Percentiles rank a stretch among this genome's conserved stretches.
phyloP scores from a whole-genome alignment of 2,329 filamentous ascomycete species.

The Phialophora verrucosa region DNA sequence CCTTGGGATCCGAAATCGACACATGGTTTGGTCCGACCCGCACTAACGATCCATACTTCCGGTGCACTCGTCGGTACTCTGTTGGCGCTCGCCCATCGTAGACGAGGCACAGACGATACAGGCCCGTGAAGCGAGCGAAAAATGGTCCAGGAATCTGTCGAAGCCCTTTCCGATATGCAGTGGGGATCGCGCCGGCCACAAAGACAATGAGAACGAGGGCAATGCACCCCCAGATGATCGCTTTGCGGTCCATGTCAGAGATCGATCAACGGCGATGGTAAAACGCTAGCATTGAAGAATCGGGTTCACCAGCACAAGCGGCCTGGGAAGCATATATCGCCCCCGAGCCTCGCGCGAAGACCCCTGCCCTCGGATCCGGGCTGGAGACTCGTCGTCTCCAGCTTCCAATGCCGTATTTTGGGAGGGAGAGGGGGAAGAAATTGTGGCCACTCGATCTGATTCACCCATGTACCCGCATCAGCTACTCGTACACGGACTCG shows the following conservation, averaged over 20 bases:
- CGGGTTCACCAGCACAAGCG: too few relatives aligned
- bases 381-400: too few relatives aligned
- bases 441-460: too few relatives aligned
- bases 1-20: conserved; percentile 19
- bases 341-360: too few relatives aligned
- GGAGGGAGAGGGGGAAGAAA: too few relatives aligned
- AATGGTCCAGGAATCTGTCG: conserved; percentile 65
- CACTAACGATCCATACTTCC: conserved; percentile 28
- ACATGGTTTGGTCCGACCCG: conserved; percentile 31
- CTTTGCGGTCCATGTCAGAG: not conserved
- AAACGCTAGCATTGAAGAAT: too few relatives aligned
- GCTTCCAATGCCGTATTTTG: too few relatives aligned
- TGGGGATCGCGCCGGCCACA: not conserved
- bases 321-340: too few relatives aligned
- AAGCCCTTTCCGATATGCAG: conserved; percentile 13
- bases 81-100: conserved; percentile 47
- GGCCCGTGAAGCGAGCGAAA: conserved; percentile 70
- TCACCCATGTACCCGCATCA: too few relatives aligned
- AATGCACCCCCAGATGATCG: not conserved
- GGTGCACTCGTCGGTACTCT: conserved; percentile 21
- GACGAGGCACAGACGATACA: conserved; percentile 62
- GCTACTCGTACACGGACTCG: too few relatives aligned
- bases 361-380: too few relatives aligned
- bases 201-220: not conserved
- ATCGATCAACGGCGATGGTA: not conserved